phyloP scores from a whole-genome alignment of 257 asterid genomes.

The Gentiana macrophylla region DNA sequence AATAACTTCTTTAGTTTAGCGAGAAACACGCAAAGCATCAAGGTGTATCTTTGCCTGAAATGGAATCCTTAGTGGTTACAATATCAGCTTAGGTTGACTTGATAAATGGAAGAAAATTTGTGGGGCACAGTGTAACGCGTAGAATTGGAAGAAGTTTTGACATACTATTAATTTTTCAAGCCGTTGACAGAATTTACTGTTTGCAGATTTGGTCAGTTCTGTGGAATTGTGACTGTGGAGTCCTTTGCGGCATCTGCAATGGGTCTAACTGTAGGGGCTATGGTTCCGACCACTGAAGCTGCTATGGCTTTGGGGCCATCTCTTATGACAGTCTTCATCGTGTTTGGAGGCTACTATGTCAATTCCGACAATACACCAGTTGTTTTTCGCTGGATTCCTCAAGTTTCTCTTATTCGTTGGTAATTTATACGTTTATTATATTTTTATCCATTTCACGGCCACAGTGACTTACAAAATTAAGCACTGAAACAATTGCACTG shows the following conservation, averaged over 20 bases:
- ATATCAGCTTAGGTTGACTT: no score
- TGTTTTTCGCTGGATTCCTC: conserved; percentile 92
- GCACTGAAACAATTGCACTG: background rate
- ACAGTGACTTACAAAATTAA: background rate
- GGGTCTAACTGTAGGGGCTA: conserved; percentile 99
- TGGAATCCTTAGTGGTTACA: no score
- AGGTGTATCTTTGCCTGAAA: no score
- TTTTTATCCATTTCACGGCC: background rate
- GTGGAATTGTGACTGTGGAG: conserved; percentile 79
- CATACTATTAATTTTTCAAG: background rate
- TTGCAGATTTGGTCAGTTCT: conserved; percentile 73
- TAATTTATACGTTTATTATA: conserved; percentile 14
- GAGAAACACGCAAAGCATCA: no score
- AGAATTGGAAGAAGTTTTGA: no score
- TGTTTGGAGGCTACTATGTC: conserved; percentile 92
- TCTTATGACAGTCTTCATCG: conserved; percentile 92
- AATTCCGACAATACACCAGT: conserved; percentile 88
- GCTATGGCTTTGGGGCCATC: conserved; percentile 96
- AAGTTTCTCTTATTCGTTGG: conserved; percentile 92
- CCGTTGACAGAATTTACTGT: conserved; percentile 7
- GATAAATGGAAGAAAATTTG: no score
- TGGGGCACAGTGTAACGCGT: no score
- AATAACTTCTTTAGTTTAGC: no score
- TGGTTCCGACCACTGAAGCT: conserved; percentile 94
- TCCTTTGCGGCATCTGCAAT: conserved; percentile 96